Evolutionary conservation across 257 asterid species (phyloP).

Genomic region (Catharanthus roseus): DNA sequence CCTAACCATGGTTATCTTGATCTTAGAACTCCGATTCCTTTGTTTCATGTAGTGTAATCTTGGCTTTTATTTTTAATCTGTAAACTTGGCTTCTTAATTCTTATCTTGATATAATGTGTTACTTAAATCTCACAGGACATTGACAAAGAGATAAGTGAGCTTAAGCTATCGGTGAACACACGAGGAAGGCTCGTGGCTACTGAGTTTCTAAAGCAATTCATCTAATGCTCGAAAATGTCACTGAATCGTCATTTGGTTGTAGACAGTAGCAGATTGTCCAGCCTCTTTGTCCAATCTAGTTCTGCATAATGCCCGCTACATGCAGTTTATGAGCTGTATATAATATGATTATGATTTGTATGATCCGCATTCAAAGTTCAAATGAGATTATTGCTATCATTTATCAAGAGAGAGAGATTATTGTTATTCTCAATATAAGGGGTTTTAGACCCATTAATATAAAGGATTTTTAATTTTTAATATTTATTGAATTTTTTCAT

Average conservation of each 20-base stretch:
- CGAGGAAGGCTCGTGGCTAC: conserved; percentile 97
- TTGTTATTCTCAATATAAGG: no score
- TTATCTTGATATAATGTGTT: neutral
- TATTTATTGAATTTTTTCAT: no score
- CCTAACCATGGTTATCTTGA: neutral
- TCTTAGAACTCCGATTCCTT: neutral
- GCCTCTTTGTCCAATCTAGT: neutral
- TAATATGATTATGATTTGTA: neutral
- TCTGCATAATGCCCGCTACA: neutral
- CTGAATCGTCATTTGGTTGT: neutral
- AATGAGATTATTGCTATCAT: no score
- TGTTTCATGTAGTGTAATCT: no score
- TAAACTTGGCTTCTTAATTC: neutral
- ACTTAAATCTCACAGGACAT: conserved; percentile 67
- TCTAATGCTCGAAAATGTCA: conserved; percentile 30
- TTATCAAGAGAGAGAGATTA: no score
- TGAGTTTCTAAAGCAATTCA: conserved; percentile 93
- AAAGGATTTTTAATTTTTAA: no score
- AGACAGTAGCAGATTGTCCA: neutral
- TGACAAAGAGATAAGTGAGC: conserved; percentile 89
- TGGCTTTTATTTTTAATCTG: neutral
- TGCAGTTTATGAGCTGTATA: neutral
- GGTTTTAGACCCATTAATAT: no score
- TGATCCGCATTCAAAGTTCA: no score
- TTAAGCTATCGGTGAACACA: conserved; percentile 84